Evolutionary conservation across 176 grass and related monocot species (phyloP).

Genomic region (Oryza longistaminata): DNA sequence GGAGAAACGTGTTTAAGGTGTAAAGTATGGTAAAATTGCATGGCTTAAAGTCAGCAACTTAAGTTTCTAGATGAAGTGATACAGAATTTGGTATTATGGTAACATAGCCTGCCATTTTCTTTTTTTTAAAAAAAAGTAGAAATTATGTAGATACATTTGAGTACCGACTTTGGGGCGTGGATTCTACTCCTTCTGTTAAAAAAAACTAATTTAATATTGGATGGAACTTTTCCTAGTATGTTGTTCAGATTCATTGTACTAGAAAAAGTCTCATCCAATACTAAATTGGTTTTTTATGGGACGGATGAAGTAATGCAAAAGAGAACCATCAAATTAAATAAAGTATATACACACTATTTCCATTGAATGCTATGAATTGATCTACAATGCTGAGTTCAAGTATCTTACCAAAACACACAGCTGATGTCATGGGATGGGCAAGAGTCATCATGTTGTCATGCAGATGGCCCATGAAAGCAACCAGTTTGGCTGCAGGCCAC

Average conservation of each 20-base stretch:
- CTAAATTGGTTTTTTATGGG: too few species aligned
- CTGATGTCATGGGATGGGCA: conserved; percentile 28
- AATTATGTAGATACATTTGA: neutral
- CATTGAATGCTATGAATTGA: neutral
- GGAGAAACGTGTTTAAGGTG: neutral
- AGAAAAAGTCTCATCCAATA: too few species aligned
- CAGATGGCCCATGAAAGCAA: conserved; percentile 43
- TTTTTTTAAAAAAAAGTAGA: neutral
- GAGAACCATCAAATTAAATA: neutral
- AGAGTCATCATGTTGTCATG: conserved; percentile 31
- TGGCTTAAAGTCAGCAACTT: neutral
- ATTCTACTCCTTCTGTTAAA: neutral
- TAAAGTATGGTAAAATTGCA: neutral
- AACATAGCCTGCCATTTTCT: neutral
- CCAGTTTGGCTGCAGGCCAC: conserved; percentile 3
- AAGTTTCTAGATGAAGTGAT: neutral
- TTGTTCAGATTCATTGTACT: too few species aligned
- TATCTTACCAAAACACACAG: conserved; percentile 20
- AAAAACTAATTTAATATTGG: too few species aligned
- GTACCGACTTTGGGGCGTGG: neutral
- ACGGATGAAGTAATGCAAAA: too few species aligned
- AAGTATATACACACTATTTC: neutral
- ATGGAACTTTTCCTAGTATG: too few species aligned
- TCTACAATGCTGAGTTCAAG: neutral
- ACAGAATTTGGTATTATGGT: neutral